Evolutionary conservation across 257 asterid species (phyloP).

Genomic region (Nyctanthes arbortristis): DNA sequence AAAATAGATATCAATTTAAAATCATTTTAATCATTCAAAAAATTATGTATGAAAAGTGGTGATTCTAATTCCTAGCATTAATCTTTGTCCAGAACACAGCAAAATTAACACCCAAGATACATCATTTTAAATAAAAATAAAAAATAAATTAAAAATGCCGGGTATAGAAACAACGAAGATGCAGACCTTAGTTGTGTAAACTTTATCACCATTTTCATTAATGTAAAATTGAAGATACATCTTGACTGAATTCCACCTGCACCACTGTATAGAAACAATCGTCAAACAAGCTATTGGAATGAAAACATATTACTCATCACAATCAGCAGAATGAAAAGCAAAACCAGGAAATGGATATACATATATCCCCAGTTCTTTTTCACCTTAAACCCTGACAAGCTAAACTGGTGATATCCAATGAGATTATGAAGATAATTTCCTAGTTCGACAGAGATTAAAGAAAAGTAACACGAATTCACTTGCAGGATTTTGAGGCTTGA

Average conservation of each 20-base stretch:
- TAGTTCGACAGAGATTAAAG: not conserved
- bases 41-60: not conserved
- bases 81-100: too few species aligned
- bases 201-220: conserved; percentile 54
- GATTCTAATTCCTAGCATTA: not conserved
- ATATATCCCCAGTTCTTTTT: not conserved
- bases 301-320: too few species aligned
- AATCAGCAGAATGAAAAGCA: too few species aligned
- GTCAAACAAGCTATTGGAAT: not conserved
- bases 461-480: not conserved
- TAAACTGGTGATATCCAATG: not conserved
- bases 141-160: not conserved
- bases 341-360: not conserved
- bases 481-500: not conserved
- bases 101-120: not conserved
- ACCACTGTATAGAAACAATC: not conserved
- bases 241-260: conserved; percentile 29
- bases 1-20: conserved; percentile 10
- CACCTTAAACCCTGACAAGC: not conserved
- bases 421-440: not conserved
- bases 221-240: conserved; percentile 58
- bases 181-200: conserved; percentile 61
- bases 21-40: not conserved
- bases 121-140: not conserved
- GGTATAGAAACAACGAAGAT: not conserved